phyloP scores from a whole-genome alignment of 192 early-diverging fungal species.

The Coemansia sp. region DNA sequence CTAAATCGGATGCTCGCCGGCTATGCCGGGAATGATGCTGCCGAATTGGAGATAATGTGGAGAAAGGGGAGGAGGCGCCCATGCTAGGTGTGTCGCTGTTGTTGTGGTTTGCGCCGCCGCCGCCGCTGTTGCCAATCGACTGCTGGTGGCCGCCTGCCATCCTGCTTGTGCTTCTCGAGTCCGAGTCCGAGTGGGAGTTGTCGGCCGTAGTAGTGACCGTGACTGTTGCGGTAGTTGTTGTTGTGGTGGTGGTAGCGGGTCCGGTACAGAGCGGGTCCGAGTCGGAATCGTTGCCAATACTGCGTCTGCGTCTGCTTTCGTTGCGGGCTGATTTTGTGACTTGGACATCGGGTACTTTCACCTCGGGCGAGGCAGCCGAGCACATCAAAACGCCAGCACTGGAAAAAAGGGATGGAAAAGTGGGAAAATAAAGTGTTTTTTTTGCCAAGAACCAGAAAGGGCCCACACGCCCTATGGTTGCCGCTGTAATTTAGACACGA shows the following conservation, averaged over 20 bases:
- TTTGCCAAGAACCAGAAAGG: neutral
- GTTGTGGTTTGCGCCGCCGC: constrained; percentile 5
- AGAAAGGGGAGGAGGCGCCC: constrained; percentile 14
- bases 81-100: neutral
- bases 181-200: constrained; percentile 2
- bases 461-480: constrained; percentile 10
- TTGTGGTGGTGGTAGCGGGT: neutral
- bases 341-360: constrained; percentile 41
- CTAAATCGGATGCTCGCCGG: constrained; percentile 7
- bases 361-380: constrained; percentile 43
- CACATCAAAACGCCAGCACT: constrained; percentile 33
- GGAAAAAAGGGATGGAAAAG: neutral
- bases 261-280: neutral
- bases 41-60: constrained; percentile 14
- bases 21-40: constrained; percentile 5
- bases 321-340: constrained; percentile 18
- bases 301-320: constrained; percentile 24
- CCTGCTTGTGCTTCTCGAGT: constrained; percentile 11
- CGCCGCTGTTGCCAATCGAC: neutral
- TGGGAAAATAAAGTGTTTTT: neutral
- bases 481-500: constrained; percentile 2
- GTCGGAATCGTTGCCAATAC: constrained; percentile 14
- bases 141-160: neutral
- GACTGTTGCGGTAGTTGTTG: neutral
- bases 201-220: neutral